Evolutionary conservation across 805 yeast genomes (phyloP).

Genomic region (Pichia heedii): DNA sequence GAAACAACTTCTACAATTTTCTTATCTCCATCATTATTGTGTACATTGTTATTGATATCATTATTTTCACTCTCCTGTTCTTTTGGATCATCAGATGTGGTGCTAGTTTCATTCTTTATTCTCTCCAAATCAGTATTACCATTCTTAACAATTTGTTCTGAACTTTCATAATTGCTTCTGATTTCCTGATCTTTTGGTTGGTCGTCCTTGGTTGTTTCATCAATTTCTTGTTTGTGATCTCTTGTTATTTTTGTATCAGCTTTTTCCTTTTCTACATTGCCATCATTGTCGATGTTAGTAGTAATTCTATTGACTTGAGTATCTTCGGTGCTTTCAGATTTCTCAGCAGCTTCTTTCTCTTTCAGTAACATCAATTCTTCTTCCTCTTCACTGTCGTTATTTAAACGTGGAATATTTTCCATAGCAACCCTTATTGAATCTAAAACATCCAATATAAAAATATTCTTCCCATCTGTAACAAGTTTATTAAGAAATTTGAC

Average conservation of each 20-base stretch:
- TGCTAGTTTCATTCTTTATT: too few relatives aligned
- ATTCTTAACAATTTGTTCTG: too few relatives aligned
- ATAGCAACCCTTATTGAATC: slow-evolving; percentile 7
- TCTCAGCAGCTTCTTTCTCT: not conserved
- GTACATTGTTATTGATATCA: too few relatives aligned
- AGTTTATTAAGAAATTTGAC: slow-evolving; percentile 15
- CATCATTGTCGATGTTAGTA: not conserved
- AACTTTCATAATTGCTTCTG: too few relatives aligned
- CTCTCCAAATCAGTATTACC: too few relatives aligned
- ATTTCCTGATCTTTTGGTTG: too few relatives aligned
- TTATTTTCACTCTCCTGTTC: not conserved
- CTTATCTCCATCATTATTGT: too few relatives aligned
- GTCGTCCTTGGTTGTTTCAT: not conserved
- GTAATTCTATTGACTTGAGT: not conserved
- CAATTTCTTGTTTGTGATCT: too few relatives aligned
- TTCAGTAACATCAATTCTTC: not conserved
- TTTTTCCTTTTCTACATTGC: not conserved
- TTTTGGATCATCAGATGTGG: not conserved
- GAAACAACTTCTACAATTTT: too few relatives aligned
- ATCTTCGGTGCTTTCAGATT: not conserved
- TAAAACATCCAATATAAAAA: slow-evolving; percentile 14
- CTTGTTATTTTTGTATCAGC: not conserved
- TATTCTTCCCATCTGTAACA: slow-evolving; percentile 18
- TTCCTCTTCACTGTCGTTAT: slow-evolving; percentile 9
- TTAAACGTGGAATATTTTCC: slow-evolving; percentile 1